Evolutionary conservation across 306 rosid genomes (phyloP).

Genomic region (Purshia tridentata): DNA sequence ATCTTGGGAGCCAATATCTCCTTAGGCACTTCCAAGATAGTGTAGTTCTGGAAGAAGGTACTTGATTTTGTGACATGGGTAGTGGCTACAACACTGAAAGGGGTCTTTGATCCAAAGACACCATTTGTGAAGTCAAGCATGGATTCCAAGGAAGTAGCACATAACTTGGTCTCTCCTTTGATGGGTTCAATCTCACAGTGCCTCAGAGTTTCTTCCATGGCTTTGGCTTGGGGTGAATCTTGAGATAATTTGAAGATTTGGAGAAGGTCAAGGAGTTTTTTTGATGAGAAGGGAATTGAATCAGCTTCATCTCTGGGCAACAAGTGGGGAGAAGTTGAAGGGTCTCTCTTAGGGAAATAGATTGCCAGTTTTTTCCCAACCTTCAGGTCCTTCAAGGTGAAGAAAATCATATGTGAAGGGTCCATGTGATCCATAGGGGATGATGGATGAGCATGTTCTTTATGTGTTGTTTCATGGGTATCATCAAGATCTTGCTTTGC

Average conservation of each 20-base stretch:
- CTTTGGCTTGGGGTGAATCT: slow-evolving; percentile 65
- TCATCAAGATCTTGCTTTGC: neutral
- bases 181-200: slow-evolving; percentile 65
- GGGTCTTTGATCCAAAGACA: slow-evolving; percentile 35
- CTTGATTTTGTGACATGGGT: slow-evolving; percentile 45
- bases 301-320: slow-evolving; percentile 49
- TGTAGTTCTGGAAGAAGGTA: slow-evolving; percentile 65
- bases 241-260: slow-evolving; percentile 44
- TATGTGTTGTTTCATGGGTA: slow-evolving; percentile 1
- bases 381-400: slow-evolving; percentile 53
- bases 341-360: slow-evolving; percentile 64
- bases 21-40: slow-evolving; percentile 40
- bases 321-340: slow-evolving; percentile 52
- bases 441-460: slow-evolving; percentile 20
- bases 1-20: slow-evolving; percentile 51
- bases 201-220: slow-evolving; percentile 55
- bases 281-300: slow-evolving; percentile 61
- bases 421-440: slow-evolving; percentile 40
- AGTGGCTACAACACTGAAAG: slow-evolving; percentile 40
- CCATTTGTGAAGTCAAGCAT: slow-evolving; percentile 51
- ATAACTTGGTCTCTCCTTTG: slow-evolving; percentile 63
- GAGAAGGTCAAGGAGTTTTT: slow-evolving; percentile 50
- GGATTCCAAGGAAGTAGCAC: slow-evolving; percentile 78
- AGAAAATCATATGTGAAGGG: slow-evolving; percentile 57
- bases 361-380: slow-evolving; percentile 55